These are phyloP conservation scores for Delonix regia DNA, from an alignment of 306 rosid genomes.

Conservation along the genomic window DNA sequence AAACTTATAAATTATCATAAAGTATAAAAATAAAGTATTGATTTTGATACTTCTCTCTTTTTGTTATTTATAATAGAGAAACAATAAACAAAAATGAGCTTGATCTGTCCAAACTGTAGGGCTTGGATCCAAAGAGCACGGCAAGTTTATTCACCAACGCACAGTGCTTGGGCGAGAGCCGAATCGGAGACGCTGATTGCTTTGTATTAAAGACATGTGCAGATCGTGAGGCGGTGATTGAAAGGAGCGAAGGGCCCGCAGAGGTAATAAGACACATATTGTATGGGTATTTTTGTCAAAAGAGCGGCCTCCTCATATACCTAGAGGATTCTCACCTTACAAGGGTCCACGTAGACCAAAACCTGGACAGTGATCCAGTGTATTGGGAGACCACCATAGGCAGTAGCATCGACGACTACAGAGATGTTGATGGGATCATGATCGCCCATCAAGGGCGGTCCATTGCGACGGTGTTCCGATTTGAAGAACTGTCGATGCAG, in stretches of 20 bases:
- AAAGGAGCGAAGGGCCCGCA: constrained; percentile 84
- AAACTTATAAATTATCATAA: too few species aligned
- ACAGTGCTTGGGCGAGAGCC: constrained; percentile 83
- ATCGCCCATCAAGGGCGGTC: constrained; percentile 94
- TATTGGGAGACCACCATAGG: constrained; percentile 98
- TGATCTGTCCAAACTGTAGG: constrained; percentile 42
- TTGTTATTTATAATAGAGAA: too few species aligned
- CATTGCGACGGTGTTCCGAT: constrained; percentile 82
- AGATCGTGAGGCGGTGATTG: constrained; percentile 78
- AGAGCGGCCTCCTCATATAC: constrained; percentile 88
- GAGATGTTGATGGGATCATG: constrained; percentile 73
- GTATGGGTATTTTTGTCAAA: constrained; percentile 92
- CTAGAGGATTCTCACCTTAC: constrained; percentile 94
- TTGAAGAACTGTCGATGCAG: constrained; percentile 74
- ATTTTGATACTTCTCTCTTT: too few species aligned
- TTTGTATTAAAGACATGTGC: constrained; percentile 81
- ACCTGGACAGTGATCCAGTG: constrained; percentile 57
- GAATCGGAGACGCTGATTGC: constrained; percentile 80
- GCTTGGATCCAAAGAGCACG: constrained; percentile 90
- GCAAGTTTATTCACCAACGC: constrained; percentile 89
- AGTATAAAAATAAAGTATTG: too few species aligned
- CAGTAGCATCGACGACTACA: constrained; percentile 78
- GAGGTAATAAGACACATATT: constrained; percentile 88
- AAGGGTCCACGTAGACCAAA: constrained; percentile 55
- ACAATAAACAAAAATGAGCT: neutral